These are phyloP conservation scores for Lasiodiplodia citricola DNA, from an alignment of 2,329 filamentous ascomycete species.

Conservation along the genomic window DNA sequence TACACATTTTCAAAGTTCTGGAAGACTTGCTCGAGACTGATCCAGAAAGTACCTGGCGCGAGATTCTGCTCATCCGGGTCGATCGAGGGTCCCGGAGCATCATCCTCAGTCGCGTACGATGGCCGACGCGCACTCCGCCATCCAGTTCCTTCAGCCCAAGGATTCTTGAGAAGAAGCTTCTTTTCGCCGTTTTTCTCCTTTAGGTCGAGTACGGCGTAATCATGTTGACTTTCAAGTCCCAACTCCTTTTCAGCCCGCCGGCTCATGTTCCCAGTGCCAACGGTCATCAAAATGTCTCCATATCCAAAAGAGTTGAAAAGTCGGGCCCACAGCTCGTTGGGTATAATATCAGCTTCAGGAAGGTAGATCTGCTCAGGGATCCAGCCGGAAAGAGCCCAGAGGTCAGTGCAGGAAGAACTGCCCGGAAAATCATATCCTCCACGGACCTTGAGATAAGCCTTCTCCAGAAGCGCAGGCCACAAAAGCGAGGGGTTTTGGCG, in stretches of 20 bases:
- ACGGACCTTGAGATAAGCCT: conserved; percentile 93
- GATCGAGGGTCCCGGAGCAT: too few relatives aligned
- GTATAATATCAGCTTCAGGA: conserved; percentile 64
- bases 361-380: conserved; percentile 86
- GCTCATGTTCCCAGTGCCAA: conserved; percentile 86
- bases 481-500: conserved; percentile 79
- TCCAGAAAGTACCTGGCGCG: conserved; percentile 86
- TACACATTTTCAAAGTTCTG: conserved; percentile 97
- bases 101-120: not conserved
- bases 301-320: conserved; percentile 75
- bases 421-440: conserved; percentile 98
- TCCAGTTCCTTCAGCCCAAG: conserved; percentile 83
- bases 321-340: conserved; percentile 77
- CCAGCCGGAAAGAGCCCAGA: conserved; percentile 94
- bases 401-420: conserved; percentile 93
- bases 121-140: conserved; percentile 63
- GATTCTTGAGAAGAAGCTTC: conserved; percentile 87
- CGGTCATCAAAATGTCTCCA: conserved; percentile 83
- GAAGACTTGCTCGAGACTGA: conserved; percentile 82
- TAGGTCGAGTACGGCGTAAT: conserved; percentile 89
- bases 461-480: conserved; percentile 93
- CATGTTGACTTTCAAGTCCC: conserved; percentile 87
- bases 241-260: conserved; percentile 76
- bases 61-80: not conserved
- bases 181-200: conserved; percentile 67